These are phyloP conservation scores for Saccharomycopsis vini DNA, from an alignment of 805 yeast genomes.

Conservation along the genomic window DNA sequence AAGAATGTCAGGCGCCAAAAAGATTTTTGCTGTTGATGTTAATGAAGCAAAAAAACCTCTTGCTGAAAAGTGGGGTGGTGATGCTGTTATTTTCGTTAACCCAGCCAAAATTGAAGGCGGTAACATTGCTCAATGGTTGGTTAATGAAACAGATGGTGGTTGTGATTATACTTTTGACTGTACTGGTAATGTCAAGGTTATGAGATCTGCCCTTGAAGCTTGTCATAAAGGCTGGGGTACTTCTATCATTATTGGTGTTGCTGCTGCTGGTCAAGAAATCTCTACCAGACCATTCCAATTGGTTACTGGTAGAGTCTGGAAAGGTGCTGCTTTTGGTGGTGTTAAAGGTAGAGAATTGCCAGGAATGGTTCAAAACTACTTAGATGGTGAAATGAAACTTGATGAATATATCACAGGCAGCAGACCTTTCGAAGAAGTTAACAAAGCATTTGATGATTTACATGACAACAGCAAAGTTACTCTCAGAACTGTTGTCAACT, in stretches of 20 bases:
- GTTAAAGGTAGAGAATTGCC: constrained; percentile 98
- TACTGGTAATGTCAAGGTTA: constrained; percentile 91
- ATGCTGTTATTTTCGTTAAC: constrained; percentile 92
- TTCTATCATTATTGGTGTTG: constrained; percentile 93
- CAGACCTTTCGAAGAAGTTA: constrained; percentile 68
- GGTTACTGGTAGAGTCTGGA: constrained; percentile 98
- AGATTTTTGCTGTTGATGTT: constrained; percentile 79
- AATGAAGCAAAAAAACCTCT: constrained; percentile 77
- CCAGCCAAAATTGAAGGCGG: constrained; percentile 62
- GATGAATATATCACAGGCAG: constrained; percentile 94
- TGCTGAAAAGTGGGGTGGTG: constrained; percentile 83
- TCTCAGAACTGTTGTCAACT: constrained; percentile 79
- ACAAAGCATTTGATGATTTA: constrained; percentile 89
- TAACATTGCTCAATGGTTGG: constrained; percentile 70
- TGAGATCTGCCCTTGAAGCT: constrained; percentile 94
- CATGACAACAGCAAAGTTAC: constrained; percentile 90
- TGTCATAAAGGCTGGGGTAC: constrained; percentile 99
- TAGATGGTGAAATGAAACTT: constrained; percentile 73
- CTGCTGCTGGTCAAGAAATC: constrained; percentile 96
- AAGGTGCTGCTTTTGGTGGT: constrained; percentile 99
- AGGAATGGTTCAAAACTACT: constrained; percentile 76
- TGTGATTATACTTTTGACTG: constrained; percentile 94
- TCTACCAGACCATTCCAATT: constrained; percentile 97
- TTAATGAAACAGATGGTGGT: constrained; percentile 95
- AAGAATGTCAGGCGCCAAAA: constrained; percentile 65